phyloP scores from a whole-genome alignment of 2,329 filamentous ascomycete species.

The Sporothrix phasma region DNA sequence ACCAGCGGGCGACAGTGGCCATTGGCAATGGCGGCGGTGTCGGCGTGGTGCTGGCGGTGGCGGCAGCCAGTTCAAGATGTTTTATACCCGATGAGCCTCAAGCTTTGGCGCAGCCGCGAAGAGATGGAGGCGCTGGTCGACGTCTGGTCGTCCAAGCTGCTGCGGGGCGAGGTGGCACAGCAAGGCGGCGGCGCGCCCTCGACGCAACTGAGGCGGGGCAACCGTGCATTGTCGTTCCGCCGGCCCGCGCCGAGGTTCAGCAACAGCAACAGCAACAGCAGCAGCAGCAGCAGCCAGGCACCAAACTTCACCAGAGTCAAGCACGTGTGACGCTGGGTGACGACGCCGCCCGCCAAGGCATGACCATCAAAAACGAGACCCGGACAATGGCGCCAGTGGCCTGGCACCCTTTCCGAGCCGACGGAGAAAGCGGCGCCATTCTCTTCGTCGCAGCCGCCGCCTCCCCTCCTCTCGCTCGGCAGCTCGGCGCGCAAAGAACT shows the following conservation, averaged over 20 bases:
- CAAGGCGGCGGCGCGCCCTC: conserved; percentile 22
- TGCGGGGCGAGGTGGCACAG: conserved; percentile 48
- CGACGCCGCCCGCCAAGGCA: not conserved
- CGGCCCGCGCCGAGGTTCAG: conserved; percentile 27
- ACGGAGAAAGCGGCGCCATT: not conserved
- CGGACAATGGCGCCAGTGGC: not conserved
- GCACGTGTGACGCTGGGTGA: not conserved
- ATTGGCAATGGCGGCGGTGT: conserved; percentile 15
- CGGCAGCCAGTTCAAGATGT: conserved; percentile 73
- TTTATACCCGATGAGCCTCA: conserved; percentile 77
- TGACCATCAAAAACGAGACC: not conserved
- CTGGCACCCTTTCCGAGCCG: not conserved
- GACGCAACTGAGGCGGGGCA: conserved; percentile 30
- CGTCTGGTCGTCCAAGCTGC: conserved; percentile 52
- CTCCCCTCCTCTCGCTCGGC: conserved; percentile 43
- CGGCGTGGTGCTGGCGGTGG: conserved; percentile 29
- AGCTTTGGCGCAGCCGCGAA: conserved; percentile 73
- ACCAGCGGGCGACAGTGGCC: conserved; percentile 19
- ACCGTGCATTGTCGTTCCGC: conserved; percentile 40
- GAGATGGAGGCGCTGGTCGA: conserved; percentile 69
- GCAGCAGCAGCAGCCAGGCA: conserved; percentile 13
- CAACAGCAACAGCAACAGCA: conserved; percentile 17
- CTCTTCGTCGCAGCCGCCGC: not conserved
- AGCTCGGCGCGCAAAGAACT: conserved; percentile 61
- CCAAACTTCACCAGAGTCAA: not conserved